Evolutionary conservation across 441 rosid genomes (phyloP), one percentile per base, ranked within the genome.

Genomic region (Erodium moschatum): DNA sequence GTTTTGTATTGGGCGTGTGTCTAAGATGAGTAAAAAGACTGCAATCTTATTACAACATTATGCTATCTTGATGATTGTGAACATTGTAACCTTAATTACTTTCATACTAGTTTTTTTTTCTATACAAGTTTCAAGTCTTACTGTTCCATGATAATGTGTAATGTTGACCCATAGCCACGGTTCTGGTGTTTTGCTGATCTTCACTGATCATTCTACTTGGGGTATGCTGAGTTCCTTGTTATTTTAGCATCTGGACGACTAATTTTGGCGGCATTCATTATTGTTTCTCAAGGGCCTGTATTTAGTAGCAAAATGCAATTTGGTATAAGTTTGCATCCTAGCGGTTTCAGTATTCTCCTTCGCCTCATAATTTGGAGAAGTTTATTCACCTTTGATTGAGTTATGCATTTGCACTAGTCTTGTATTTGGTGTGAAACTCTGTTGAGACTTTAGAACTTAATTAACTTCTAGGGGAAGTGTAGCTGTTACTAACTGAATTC

Each of bases 181-280:
- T 31, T 63, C 42, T 13, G 31, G 13, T 63, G 40, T 31, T 13
- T 13, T 63, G 10, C 38, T 63, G n/a, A 60, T 3, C 21, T 20
- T 60, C 11, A 60, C 64, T 24, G 4, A 21, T 21, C 64, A 21
- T 20, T 60, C 31, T 63, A 11, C 66, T 63, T 63, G 66, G 38
- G 5, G 62, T 24, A 27, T 27, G 27, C 12, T 63, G 40, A 63
- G 10, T 27, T 63, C 8, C 38, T 63, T n/a, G 18, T 35, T 63
- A 63, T 31, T 63, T n/a, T 29, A 27, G 8, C 65, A 62, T 20
- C 35, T 62, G 65, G 27, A 5, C 19, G 63, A 18, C 21, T 58
- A 20, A 58, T 58, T 58, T 20, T 19, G 29, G 13, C 19, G 21
- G 2, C 61, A 58, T 58, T 58, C 0, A 7, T 58, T 58, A 20